These are phyloP conservation scores for Xylaria sp. DNA, from an alignment of 2,329 filamentous ascomycete species.

Conservation along the genomic window DNA sequence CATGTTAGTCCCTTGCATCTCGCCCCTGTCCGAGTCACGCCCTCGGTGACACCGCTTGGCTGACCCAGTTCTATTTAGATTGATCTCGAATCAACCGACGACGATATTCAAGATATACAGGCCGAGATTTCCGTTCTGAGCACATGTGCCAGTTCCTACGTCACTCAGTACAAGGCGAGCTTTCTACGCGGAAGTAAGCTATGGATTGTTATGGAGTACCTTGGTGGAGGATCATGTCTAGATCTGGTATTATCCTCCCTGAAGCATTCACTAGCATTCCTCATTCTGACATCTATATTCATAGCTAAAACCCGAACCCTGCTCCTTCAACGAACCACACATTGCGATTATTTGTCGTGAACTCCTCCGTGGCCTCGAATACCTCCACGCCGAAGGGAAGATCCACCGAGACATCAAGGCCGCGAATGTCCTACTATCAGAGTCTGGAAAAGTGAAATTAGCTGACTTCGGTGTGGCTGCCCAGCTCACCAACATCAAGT, in stretches of 20 bases:
- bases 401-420: conserved; percentile 98
- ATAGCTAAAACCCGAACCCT: conserved; percentile 80
- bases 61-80: conserved; percentile 65
- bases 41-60: background rate
- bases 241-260: conserved; percentile 70
- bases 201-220: conserved; percentile 99
- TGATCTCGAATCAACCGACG: conserved; percentile 97
- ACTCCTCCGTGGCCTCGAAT: conserved; percentile 86
- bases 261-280: background rate
- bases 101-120: conserved; percentile 98
- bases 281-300: conserved; percentile 40
- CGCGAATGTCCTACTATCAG: conserved; percentile 92
- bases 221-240: conserved; percentile 92
- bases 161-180: conserved; percentile 95
- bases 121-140: conserved; percentile 95
- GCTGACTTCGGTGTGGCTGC: conserved; percentile 97
- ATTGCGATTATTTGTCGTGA: conserved; percentile 95
- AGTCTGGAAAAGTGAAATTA: conserved; percentile 88
- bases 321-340: conserved; percentile 81
- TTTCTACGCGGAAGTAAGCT: conserved; percentile 96
- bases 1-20: conserved; percentile 66
- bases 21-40: background rate
- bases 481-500: conserved; percentile 96
- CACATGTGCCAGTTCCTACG: conserved; percentile 90
- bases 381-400: conserved; percentile 91